These are phyloP conservation scores for Ganoderma lucidum DNA, from an alignment of 1,284 basidiomycete species.

Conservation along the genomic window DNA sequence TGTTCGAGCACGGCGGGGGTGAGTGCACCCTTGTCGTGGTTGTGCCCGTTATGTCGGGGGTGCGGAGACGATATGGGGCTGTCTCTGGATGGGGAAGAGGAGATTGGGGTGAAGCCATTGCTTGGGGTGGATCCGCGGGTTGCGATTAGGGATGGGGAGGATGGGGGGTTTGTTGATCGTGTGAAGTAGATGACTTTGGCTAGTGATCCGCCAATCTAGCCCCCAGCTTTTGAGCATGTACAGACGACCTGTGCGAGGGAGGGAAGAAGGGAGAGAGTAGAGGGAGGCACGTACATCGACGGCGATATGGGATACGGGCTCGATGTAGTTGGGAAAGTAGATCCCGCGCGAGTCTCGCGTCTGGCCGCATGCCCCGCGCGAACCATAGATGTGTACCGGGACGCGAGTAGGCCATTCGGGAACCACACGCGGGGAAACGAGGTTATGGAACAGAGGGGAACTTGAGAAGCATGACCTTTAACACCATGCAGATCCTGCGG, in stretches of 20 bases:
- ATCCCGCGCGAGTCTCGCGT: conserved; percentile 94
- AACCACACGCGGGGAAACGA: conserved; percentile 12
- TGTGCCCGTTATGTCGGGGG: conserved; percentile 37
- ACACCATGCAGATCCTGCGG: conserved; percentile 11
- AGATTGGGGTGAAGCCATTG: conserved; percentile 57
- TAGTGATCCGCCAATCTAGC: conserved; percentile 93
- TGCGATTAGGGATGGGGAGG: conserved; percentile 69
- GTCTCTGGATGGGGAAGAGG: conserved; percentile 50
- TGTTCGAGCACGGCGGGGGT: conserved; percentile 81
- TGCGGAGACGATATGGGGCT: conserved; percentile 34
- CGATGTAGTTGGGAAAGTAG: conserved; percentile 95
- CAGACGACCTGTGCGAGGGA: conserved; percentile 2
- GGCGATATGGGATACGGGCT: conserved; percentile 96
- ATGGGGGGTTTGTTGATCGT: conserved; percentile 82
- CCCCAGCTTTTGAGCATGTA: not conserved
- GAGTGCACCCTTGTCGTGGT: conserved; percentile 71
- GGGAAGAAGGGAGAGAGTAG: not conserved
- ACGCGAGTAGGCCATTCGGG: not conserved
- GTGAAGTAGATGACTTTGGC: conserved; percentile 99
- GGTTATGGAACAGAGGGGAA: conserved; percentile 20
- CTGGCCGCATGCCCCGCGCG: conserved; percentile 48
- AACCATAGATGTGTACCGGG: conserved; percentile 3
- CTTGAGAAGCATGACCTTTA: conserved; percentile 24
- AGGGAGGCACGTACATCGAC: conserved; percentile 78
- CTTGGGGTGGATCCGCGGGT: conserved; percentile 63